These are phyloP conservation scores for Komagataella phaffii DNA, from an alignment of 805 yeast species.

Conservation along the genomic window DNA sequence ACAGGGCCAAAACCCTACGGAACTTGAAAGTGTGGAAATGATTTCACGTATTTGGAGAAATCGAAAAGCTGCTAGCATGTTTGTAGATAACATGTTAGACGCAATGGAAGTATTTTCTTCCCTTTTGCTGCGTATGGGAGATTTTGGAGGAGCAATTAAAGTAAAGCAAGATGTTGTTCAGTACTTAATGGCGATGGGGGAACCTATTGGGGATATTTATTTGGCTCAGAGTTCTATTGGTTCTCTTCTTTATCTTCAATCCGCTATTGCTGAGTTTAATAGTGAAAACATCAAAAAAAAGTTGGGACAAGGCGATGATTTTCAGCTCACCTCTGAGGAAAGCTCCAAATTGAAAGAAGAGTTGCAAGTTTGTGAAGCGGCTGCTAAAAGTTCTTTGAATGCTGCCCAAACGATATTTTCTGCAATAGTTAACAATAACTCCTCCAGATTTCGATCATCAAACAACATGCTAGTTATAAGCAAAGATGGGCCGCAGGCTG, in stretches of 20 bases:
- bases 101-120: slow-evolving; percentile 70
- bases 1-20: background rate
- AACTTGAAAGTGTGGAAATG: background rate
- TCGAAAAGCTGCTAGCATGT: slow-evolving; percentile 44
- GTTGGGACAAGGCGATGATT: background rate
- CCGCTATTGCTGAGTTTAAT: background rate
- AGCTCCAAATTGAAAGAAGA: slow-evolving; percentile 5
- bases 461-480: background rate
- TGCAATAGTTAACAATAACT: background rate
- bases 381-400: slow-evolving; percentile 5
- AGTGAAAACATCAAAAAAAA: background rate
- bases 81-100: slow-evolving; percentile 63
- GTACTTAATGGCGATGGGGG: slow-evolving; percentile 61
- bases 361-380: slow-evolving; percentile 7
- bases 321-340: background rate
- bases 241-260: slow-evolving; percentile 40
- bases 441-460: background rate
- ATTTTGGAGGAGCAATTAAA: slow-evolving; percentile 43
- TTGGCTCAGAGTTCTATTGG: slow-evolving; percentile 60
- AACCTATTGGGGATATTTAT: slow-evolving; percentile 48
- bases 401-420: background rate
- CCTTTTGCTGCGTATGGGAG: slow-evolving; percentile 53
- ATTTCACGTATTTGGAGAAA: background rate
- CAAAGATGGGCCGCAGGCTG: background rate
- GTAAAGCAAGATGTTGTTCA: slow-evolving; percentile 52